These are phyloP conservation scores for Babesia microti DNA, from an alignment of 169 alveolate genomes.

Conservation along the genomic window DNA sequence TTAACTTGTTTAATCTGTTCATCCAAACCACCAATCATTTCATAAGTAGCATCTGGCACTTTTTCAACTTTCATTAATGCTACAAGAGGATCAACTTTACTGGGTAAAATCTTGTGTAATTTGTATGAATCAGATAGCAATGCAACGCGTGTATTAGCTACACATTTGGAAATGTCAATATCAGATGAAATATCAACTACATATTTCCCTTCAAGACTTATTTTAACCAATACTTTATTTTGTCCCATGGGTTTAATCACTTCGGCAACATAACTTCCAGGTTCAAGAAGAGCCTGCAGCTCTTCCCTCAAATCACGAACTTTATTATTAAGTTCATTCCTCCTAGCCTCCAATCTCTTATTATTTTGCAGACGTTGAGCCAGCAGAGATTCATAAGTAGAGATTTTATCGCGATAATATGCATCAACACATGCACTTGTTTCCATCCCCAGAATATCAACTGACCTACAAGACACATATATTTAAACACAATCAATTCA, in stretches of 20 bases:
- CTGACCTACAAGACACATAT: too few species aligned
- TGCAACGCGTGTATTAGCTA: conserved; percentile 88
- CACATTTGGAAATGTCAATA: conserved; percentile 81
- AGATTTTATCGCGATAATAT: conserved; percentile 51
- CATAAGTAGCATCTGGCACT: conserved; percentile 98
- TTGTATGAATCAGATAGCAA: conserved; percentile 79
- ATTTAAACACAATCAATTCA: too few species aligned
- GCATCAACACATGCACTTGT: conserved; percentile 5
- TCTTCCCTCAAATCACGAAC: conserved; percentile 92
- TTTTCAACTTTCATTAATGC: conserved; percentile 98
- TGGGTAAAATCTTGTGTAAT: conserved; percentile 87
- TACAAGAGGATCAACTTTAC: conserved; percentile 97
- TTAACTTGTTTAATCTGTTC: conserved; percentile 95
- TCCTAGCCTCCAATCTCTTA: conserved; percentile 90
- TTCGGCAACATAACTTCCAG: conserved; percentile 96
- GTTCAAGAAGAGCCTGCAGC: conserved; percentile 79
- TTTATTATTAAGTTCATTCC: conserved; percentile 90
- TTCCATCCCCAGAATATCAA: conserved; percentile 4
- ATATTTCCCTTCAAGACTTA: conserved; percentile 94
- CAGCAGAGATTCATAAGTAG: conserved; percentile 57
- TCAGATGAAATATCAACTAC: conserved; percentile 84
- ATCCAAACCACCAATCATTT: conserved; percentile 98
- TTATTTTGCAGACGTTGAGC: conserved; percentile 54
- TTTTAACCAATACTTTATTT: conserved; percentile 91
- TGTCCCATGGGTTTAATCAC: conserved; percentile 95